phyloP scores from a whole-genome alignment of 2,329 filamentous ascomycete species.

The Phoma herbarum region DNA sequence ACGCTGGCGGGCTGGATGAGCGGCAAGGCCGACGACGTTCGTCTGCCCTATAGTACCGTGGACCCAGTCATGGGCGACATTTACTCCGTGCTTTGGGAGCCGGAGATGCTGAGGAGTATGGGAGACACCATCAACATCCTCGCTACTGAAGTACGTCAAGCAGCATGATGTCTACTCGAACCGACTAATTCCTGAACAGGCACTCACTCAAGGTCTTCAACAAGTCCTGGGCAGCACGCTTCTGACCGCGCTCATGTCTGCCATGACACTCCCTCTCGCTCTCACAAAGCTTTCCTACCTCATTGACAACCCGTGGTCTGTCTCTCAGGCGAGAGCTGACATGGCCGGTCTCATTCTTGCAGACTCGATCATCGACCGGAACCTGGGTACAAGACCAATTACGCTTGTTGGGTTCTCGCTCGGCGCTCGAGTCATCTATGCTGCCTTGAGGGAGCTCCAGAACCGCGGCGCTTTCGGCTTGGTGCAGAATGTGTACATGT shows the following conservation, averaged over 20 bases:
- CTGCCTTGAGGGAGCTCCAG: slow-evolving; percentile 86
- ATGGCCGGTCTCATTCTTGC: slow-evolving; percentile 90
- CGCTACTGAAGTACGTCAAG: slow-evolving; percentile 80
- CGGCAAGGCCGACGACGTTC: slow-evolving; percentile 95
- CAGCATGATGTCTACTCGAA: neutral
- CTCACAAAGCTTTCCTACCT: slow-evolving; percentile 93
- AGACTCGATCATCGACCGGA: slow-evolving; percentile 90
- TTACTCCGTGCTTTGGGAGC: slow-evolving; percentile 97
- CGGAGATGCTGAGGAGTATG: slow-evolving; percentile 97
- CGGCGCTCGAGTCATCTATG: slow-evolving; percentile 90
- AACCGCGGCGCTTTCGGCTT: slow-evolving; percentile 84
- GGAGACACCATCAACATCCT: slow-evolving; percentile 98
- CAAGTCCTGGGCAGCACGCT: slow-evolving; percentile 93
- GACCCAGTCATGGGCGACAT: slow-evolving; percentile 98
- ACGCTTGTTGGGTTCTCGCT: slow-evolving; percentile 96
- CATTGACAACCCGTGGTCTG: slow-evolving; percentile 98
- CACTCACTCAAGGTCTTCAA: slow-evolving; percentile 93
- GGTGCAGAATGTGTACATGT: slow-evolving; percentile 94
- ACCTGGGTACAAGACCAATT: slow-evolving; percentile 87
- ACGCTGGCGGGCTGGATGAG: slow-evolving; percentile 99
- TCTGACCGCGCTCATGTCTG: slow-evolving; percentile 87
- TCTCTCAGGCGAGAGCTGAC: slow-evolving; percentile 91
- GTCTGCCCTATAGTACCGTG: slow-evolving; percentile 93
- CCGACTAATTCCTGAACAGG: slow-evolving; percentile 61
- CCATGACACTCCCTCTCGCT: slow-evolving; percentile 88